These are phyloP conservation scores for Plasmodium blacklocki DNA, from an alignment of 169 alveolate species.

Conservation along the genomic window DNA sequence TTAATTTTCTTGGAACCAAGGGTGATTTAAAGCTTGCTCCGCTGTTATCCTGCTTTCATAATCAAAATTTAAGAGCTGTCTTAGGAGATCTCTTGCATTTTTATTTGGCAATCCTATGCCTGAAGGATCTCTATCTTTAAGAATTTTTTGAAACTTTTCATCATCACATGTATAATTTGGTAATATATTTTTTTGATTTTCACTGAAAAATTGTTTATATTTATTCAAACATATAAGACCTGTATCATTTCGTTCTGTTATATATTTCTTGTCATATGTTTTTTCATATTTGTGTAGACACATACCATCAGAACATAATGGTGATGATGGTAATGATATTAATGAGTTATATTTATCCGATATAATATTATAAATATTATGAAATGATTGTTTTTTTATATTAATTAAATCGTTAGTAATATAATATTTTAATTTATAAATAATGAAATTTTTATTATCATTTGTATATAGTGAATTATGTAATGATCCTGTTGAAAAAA, in stretches of 20 bases:
- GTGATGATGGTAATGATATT: slow-evolving; percentile 35
- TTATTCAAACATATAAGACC: too few species aligned
- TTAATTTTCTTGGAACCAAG: slow-evolving; percentile 78
- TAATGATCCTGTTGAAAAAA: too few species aligned
- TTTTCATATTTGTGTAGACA: slow-evolving; percentile 11
- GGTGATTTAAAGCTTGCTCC: slow-evolving; percentile 86
- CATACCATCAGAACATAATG: slow-evolving; percentile 36
- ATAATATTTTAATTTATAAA: slow-evolving; percentile 14
- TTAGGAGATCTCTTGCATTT: slow-evolving; percentile 85
- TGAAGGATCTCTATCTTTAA: slow-evolving; percentile 64
- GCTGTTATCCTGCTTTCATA: slow-evolving; percentile 86
- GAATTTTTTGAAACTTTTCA: slow-evolving; percentile 47
- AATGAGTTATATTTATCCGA: slow-evolving; percentile 16
- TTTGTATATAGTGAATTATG: slow-evolving; percentile 7
- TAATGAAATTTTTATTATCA: slow-evolving; percentile 23
- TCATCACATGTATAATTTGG: slow-evolving; percentile 22
- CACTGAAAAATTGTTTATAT: not conserved
- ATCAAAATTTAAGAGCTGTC: slow-evolving; percentile 82
- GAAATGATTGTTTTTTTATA: slow-evolving; percentile 13
- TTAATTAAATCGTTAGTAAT: slow-evolving; percentile 8
- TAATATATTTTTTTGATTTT: not conserved
- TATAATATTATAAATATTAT: slow-evolving; percentile 1
- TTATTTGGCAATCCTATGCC: slow-evolving; percentile 66
- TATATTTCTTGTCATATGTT: not conserved
- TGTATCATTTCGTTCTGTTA: not conserved